These are phyloP conservation scores for Lactarius trivialis DNA, from an alignment of 768 basidiomycete genomes.

Conservation along the genomic window DNA sequence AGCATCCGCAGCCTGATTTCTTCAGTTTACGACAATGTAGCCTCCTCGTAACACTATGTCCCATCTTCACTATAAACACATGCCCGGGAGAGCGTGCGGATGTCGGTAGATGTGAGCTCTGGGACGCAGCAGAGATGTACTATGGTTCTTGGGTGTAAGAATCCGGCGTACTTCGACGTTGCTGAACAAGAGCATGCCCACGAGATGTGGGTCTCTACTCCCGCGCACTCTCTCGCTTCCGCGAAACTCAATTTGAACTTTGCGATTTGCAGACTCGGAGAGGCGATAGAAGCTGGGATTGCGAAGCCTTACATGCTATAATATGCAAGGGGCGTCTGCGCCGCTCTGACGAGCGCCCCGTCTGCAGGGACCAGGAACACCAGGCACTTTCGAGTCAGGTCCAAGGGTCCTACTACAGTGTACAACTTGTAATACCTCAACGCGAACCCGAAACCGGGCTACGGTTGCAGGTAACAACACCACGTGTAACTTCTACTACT, in stretches of 20 bases:
- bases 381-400: not conserved
- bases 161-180: constrained; percentile 7
- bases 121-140: not conserved
- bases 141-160: constrained; percentile 5
- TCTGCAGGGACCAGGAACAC: not conserved
- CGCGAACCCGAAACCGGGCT: not conserved
- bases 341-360: constrained; percentile 2
- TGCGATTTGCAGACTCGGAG: constrained; percentile 5
- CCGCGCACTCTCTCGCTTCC: no score
- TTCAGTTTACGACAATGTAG: no score
- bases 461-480: not conserved
- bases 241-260: no score
- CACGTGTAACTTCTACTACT: no score
- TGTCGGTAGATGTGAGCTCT: no score
- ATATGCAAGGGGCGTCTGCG: constrained; percentile 8
- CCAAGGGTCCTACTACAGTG: constrained; percentile 5
- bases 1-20: no score
- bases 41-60: not conserved
- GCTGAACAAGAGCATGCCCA: constrained; percentile 13
- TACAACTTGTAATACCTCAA: not conserved
- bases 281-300: constrained; percentile 9
- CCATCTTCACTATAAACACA: not conserved
- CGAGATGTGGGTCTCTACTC: constrained; percentile 13
- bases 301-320: constrained; percentile 5
- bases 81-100: not conserved